These are phyloP conservation scores for Pichia norvegensis DNA, from an alignment of 1,139 yeast species.

Conservation along the genomic window DNA sequence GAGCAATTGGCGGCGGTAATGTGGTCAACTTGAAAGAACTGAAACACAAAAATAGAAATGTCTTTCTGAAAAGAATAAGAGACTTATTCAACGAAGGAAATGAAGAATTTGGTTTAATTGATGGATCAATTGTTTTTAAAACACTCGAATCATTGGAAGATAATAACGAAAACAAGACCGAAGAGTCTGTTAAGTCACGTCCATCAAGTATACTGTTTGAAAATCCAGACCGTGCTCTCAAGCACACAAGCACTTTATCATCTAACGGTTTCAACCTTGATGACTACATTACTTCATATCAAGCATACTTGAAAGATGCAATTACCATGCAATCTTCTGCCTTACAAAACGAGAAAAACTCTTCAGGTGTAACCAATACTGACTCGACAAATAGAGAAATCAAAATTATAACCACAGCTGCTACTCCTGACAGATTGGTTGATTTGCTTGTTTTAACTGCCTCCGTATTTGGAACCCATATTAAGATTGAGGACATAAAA, in stretches of 20 bases:
- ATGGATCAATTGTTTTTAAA: conserved; percentile 49
- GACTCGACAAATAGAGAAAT: not conserved
- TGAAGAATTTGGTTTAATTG: conserved; percentile 41
- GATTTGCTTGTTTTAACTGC: conserved; percentile 59
- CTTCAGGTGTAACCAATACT: conserved; percentile 23
- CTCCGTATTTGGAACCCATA: conserved; percentile 45
- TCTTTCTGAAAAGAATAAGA: conserved; percentile 44
- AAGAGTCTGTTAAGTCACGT: conserved; percentile 17
- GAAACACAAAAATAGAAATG: conserved; percentile 31
- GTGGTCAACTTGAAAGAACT: conserved; percentile 18
- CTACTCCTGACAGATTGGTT: conserved; percentile 50
- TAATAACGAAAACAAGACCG: conserved; percentile 19
- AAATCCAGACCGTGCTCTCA: conserved; percentile 17
- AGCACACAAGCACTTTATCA: conserved; percentile 28
- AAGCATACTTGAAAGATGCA: conserved; percentile 19
- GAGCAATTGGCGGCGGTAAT: conserved; percentile 36
- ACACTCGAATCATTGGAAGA: conserved; percentile 25
- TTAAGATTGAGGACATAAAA: conserved; percentile 37
- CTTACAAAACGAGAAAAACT: not conserved
- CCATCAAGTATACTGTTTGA: conserved; percentile 29
- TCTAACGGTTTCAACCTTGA: conserved; percentile 27
- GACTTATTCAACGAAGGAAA: conserved; percentile 56
- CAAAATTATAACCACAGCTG: conserved; percentile 37
- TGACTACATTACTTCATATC: conserved; percentile 23
- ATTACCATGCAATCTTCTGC: not conserved